Evolutionary conservation across 305 asterid genomes (phyloP), one percentile per base, ranked within the genome.

Genomic region (Fraxinus baroniana): DNA sequence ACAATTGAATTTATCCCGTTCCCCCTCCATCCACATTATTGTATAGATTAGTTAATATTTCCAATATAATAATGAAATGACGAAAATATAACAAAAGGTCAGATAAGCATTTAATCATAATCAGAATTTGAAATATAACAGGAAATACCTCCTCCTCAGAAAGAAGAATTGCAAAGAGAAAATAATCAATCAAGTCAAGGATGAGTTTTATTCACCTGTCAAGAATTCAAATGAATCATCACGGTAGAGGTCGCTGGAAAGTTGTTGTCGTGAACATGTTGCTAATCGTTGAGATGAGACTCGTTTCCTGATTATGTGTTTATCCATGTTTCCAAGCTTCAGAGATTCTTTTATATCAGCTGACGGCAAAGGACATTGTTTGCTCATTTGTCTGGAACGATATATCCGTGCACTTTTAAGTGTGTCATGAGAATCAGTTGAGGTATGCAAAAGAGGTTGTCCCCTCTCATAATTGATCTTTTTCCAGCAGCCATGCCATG

Each of bases 401-500:
- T 79, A 71, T 3, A 26, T 81, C 83, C 82, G 9, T 76, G 83
- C 85, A 83, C 75, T 84, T 86, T 80, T 78, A 64, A 78, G 22
- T 49, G 70, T 78, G 75, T 35, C 77, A 33, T n/a, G 79, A 6
- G 87, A 85, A 85, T 86, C 87, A 87, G 85, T 81, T 79, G 87
- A 75, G 10, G 80, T 74, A 80, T 82, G 46, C 28, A 88, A 79
- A 74, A 79, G 83, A 66, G 77, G 86, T 74, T 81, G 79, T 20
- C 80, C 72, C 78, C 83, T 87, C 79, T 79, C 85, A 83, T 35
- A 76, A 74, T 80, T 86, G 39, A 79, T 74, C 78, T 82, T 88
- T 82, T 66, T 84, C 89, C 86, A 76, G 73, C 83, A 72, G 77
- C 85, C 86, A 85, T 87, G 86, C 83, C 8, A 83, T 76, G 84